Evolutionary conservation across 257 asterid species (phyloP), one percentile per base, ranked within the genome.

Genomic region (Fraxinus quadrangulata): DNA sequence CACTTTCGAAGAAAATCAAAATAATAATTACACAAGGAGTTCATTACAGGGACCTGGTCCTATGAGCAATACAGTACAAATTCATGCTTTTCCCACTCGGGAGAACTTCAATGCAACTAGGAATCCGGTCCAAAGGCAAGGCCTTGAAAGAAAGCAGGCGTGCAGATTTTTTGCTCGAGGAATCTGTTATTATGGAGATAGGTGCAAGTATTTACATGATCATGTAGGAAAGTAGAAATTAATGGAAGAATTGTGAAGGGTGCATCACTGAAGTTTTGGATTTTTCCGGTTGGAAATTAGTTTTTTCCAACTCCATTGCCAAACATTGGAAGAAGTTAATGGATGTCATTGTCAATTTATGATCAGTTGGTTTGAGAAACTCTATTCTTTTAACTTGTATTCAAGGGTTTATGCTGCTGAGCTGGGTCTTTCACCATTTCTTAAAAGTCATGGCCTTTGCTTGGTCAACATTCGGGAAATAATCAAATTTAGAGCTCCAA

Each of bases 111-210:
- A 73, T 16, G 75, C 75, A 23, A 79, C 31, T 16, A 31, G 61
- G 74, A 56, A 71, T 82, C 79, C 74, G 37, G 61, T 66, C 65
- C 78, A 67, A 26, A 78, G 71, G 42, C 72, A 30, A 73, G 65
- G 77, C 70, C 70, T 68, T 71, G 81, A 67, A 70, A 80, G 47
- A 36, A 78, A 59, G 79, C 84, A 80, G 78, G 76, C 31, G 8
- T 94, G 97, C 82, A 81, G 82, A 42, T 84, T 85, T 67, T 92
- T 81, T 84, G 83, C 80, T 72, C 87, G 71, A 82, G 96, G 98
- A 76, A 86, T 86, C 80, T 92, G 97, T 73, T 26, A 82, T 45
- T 94, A 73, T 85, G 97, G 96, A 65, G 87, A 86, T 26, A 88
- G 80, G 69, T 92, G 98, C 86, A 90, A 69, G 85, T 83, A 74